phyloP scores from a whole-genome alignment of 2,329 filamentous ascomycete genomes.

The Alternaria triticimaculans region DNA sequence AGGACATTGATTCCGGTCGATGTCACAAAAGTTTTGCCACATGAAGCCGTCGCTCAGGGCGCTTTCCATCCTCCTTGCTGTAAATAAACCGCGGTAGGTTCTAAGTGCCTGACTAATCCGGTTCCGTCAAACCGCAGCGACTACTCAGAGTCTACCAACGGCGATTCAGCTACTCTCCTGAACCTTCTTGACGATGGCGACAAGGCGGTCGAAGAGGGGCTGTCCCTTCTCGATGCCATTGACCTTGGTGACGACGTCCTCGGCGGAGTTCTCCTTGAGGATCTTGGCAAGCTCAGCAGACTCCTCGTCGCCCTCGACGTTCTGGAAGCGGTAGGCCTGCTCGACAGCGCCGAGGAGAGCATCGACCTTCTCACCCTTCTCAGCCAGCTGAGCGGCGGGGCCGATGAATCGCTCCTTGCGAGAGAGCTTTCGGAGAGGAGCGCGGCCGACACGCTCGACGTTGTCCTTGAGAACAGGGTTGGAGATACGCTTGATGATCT shows the following conservation, averaged over 20 bases:
- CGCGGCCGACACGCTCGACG: constrained; percentile 93
- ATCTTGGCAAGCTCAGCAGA: constrained; percentile 84
- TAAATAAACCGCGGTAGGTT: constrained; percentile 5
- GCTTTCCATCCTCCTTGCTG: constrained; percentile 12
- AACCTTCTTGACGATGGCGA: constrained; percentile 82
- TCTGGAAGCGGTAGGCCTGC: constrained; percentile 94
- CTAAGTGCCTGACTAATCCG: constrained; percentile 1
- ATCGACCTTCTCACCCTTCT: constrained; percentile 74
- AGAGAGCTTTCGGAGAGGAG: constrained; percentile 89
- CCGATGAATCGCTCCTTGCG: constrained; percentile 96
- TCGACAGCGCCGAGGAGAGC: constrained; percentile 83
- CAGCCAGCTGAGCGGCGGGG: constrained; percentile 86
- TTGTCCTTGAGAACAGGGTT: constrained; percentile 93
- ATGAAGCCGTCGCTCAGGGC: constrained; percentile 11
- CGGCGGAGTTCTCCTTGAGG: constrained; percentile 74
- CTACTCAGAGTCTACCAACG: constrained; percentile 20
- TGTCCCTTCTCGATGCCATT: constrained; percentile 80
- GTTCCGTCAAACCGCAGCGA: neutral
- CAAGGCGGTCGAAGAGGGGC: constrained; percentile 77
- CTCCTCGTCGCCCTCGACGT: constrained; percentile 90
- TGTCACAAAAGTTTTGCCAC: constrained; percentile 8
- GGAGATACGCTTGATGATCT: constrained; percentile 90
- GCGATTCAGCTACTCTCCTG: constrained; percentile 56
- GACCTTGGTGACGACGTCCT: constrained; percentile 79
- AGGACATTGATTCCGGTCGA: constrained; percentile 15